phyloP scores from a whole-genome alignment of 805 yeast genomes.

The Barnettozyma populi region DNA sequence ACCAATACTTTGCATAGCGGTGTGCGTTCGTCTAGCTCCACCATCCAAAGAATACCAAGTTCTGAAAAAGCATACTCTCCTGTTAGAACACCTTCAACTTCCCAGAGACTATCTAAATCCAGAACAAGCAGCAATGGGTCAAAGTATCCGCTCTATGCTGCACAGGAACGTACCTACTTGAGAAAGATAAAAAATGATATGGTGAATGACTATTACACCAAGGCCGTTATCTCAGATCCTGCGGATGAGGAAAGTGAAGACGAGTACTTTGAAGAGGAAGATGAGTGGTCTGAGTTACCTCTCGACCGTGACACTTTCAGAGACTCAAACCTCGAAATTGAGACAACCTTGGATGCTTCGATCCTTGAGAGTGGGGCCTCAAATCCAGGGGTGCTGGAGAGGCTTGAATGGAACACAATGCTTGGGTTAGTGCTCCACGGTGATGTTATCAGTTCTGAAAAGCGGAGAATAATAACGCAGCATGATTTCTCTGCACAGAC shows the following conservation, averaged over 20 bases:
- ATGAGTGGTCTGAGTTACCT: conserved; percentile 15
- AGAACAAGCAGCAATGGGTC: conserved; percentile 17
- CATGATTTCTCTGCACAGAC: conserved; percentile 46
- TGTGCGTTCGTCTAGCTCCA: conserved; percentile 16
- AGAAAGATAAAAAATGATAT: conserved; percentile 55
- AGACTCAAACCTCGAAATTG: conserved; percentile 43
- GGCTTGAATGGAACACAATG: conserved; percentile 96
- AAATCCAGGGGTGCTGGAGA: conserved; percentile 49
- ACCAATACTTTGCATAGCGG: conserved; percentile 12
- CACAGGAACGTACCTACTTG: conserved; percentile 65
- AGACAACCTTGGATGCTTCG: conserved; percentile 28
- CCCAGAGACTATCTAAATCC: conserved; percentile 15
- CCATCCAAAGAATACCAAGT: conserved; percentile 17
- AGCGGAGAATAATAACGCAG: conserved; percentile 62
- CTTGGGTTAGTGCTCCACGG: conserved; percentile 86
- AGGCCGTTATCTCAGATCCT: conserved; percentile 48
- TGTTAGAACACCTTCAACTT: conserved; percentile 21
- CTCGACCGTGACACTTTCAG: conserved; percentile 21
- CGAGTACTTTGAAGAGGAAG: conserved; percentile 25
- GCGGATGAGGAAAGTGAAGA: conserved; percentile 26
- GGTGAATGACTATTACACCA: conserved; percentile 68
- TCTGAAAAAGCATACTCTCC: conserved; percentile 21
- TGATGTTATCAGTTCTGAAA: conserved; percentile 88
- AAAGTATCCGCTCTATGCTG: conserved; percentile 26
- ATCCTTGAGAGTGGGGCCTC: conserved; percentile 20